Percentiles rank a stretch among this genome's conserved stretches.
phyloP scores from a whole-genome alignment of 2,329 filamentous ascomycete species.

The Sphaerostilbella broomeana region DNA sequence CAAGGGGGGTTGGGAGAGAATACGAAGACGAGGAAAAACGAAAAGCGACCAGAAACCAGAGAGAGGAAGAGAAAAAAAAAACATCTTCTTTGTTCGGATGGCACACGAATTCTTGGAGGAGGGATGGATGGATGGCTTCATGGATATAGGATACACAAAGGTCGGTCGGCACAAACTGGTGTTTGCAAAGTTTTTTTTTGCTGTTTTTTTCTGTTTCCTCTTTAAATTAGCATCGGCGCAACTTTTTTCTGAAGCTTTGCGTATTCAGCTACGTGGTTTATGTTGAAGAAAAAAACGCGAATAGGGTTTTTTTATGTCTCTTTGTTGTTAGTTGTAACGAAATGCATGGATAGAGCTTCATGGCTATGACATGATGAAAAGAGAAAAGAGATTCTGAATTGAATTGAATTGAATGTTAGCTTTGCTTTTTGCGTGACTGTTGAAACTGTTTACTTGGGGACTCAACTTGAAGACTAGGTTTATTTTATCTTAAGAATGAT shows the following conservation, averaged over 20 bases:
- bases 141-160: conserved; percentile 16
- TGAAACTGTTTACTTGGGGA: too few relatives aligned
- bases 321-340: conserved; percentile 17
- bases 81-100: too few relatives aligned
- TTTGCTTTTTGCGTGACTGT: too few relatives aligned
- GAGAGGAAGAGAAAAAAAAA: neutral
- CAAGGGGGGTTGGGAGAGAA: too few relatives aligned
- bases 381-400: neutral
- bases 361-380: conserved; percentile 15
- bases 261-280: conserved; percentile 6
- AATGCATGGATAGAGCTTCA: conserved; percentile 21
- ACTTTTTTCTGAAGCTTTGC: conserved; percentile 8
- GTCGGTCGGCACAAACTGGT: conserved; percentile 12
- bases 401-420: neutral
- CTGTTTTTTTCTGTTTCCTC: too few relatives aligned
- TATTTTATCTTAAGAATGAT: too few relatives aligned
- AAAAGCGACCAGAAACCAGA: too few relatives aligned
- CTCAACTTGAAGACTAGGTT: too few relatives aligned
- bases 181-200: conserved; percentile 10
- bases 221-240: conserved; percentile 19
- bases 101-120: too few relatives aligned
- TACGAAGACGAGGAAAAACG: too few relatives aligned
- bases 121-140: too few relatives aligned
- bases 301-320: neutral
- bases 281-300: too few relatives aligned